phyloP scores from a whole-genome alignment of 257 asterid species.

The Ilex asprella region DNA sequence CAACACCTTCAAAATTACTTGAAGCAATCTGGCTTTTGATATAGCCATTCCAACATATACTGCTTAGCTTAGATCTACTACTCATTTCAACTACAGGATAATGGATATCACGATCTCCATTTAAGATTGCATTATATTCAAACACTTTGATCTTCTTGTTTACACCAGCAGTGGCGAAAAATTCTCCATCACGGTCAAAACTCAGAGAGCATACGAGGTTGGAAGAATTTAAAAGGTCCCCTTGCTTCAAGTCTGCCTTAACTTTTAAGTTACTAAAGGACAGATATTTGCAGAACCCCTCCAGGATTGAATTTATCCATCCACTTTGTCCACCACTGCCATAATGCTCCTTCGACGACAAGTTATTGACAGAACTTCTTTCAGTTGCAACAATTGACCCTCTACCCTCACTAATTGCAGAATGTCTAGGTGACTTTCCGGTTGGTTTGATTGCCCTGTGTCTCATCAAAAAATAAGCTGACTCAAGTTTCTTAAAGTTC shows the following conservation, averaged over 20 bases:
- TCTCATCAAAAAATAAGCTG: constrained; percentile 70
- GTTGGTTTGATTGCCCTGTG: constrained; percentile 38
- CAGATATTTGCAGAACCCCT: constrained; percentile 76
- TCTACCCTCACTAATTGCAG: constrained; percentile 40
- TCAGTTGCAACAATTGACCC: constrained; percentile 49
- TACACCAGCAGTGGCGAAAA: constrained; percentile 97
- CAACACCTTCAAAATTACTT: constrained; percentile 96
- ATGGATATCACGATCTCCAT: constrained; percentile 78
- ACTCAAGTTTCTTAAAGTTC: constrained; percentile 72
- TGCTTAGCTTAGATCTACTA: constrained; percentile 85
- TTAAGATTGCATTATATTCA: constrained; percentile 66
- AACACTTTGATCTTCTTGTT: constrained; percentile 93
- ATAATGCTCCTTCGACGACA: constrained; percentile 41
- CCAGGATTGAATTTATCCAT: constrained; percentile 73
- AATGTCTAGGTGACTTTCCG: constrained; percentile 37
- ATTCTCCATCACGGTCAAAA: constrained; percentile 97
- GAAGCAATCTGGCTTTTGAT: constrained; percentile 96
- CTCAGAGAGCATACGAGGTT: constrained; percentile 88
- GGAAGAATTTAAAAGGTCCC: constrained; percentile 88
- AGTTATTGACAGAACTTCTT: constrained; percentile 70
- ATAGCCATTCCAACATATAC: constrained; percentile 95
- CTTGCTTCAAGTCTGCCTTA: constrained; percentile 91
- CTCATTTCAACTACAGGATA: constrained; percentile 96
- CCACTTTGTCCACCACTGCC: constrained; percentile 49
- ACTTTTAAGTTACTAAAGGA: constrained; percentile 71